phyloP scores from a whole-genome alignment of 2,329 filamentous ascomycete species.

The Fusarium sp. region DNA sequence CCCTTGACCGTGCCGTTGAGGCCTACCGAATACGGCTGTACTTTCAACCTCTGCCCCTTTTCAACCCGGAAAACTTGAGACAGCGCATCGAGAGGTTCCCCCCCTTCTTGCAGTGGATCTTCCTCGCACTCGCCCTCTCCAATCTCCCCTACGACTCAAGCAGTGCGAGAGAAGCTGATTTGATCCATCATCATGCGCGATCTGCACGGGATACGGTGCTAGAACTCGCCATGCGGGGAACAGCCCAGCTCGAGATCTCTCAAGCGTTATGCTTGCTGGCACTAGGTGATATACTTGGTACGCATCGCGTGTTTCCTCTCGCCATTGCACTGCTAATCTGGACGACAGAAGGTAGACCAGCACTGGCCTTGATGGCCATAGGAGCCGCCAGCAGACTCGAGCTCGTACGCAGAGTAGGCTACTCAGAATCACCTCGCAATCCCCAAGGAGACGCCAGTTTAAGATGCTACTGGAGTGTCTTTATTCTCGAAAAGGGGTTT shows the following conservation, averaged over 20 bases:
- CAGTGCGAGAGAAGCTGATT: slow-evolving; percentile 23
- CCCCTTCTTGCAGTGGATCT: slow-evolving; percentile 30
- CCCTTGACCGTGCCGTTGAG: slow-evolving; percentile 20
- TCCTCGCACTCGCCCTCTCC: slow-evolving; percentile 19
- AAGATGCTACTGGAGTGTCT: slow-evolving; percentile 39
- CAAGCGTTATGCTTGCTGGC: slow-evolving; percentile 25
- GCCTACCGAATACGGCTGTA: slow-evolving; percentile 30
- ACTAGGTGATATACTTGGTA: slow-evolving; percentile 18
- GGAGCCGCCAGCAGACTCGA: slow-evolving; percentile 32
- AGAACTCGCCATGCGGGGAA: slow-evolving; percentile 25
- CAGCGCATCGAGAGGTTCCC: slow-evolving; percentile 13
- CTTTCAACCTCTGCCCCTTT: slow-evolving; percentile 36
- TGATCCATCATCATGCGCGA: slow-evolving; percentile 13
- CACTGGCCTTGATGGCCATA: slow-evolving; percentile 35
- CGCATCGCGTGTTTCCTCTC: fast-evolving
- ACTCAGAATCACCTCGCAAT: not conserved
- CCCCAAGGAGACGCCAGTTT: slow-evolving; percentile 18
- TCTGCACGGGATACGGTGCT: slow-evolving; percentile 24
- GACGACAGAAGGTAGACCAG: slow-evolving; percentile 22
- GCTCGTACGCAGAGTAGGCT: slow-evolving; percentile 20
- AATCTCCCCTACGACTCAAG: slow-evolving; percentile 17
- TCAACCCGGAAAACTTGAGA: slow-evolving; percentile 13
- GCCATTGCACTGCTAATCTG: not conserved
- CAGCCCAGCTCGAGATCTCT: slow-evolving; percentile 21
- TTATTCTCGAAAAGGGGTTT: slow-evolving; percentile 35